phyloP scores from a whole-genome alignment of 305 asterid species.

The Ruellia speciosa region DNA sequence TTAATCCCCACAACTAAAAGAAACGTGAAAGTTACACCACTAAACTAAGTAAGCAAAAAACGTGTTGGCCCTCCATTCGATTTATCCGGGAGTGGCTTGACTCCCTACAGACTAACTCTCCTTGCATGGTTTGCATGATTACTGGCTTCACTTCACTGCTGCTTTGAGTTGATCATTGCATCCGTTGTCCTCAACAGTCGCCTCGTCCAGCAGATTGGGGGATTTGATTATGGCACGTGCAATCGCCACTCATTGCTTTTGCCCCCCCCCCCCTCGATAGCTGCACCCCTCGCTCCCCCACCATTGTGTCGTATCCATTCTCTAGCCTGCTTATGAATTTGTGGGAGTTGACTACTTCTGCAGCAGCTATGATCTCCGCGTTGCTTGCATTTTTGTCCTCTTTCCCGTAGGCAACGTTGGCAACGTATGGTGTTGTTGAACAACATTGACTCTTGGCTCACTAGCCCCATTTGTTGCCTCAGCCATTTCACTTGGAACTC shows the following conservation, averaged over 20 bases:
- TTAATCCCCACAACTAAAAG: too few species aligned
- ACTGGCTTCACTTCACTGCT: too few species aligned
- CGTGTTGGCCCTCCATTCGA: too few species aligned
- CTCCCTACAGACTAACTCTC: too few species aligned
- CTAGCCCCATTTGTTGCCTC: slow-evolving; percentile 70
- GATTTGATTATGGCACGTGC: slow-evolving; percentile 47
- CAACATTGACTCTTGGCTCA: slow-evolving; percentile 61
- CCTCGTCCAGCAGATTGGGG: slow-evolving; percentile 56
- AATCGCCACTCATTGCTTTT: slow-evolving; percentile 51
- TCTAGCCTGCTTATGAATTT: slow-evolving; percentile 55
- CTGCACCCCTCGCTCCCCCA: slow-evolving; percentile 56
- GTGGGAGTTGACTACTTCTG: slow-evolving; percentile 64
- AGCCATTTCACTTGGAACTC: slow-evolving; percentile 46
- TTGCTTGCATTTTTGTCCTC: slow-evolving; percentile 42
- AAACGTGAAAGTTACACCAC: too few species aligned
- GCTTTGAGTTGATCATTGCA: too few species aligned
- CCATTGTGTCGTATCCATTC: slow-evolving; percentile 49
- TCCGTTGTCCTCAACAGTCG: too few species aligned
- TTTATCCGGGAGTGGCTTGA: too few species aligned
- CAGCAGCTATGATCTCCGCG: slow-evolving; percentile 48
- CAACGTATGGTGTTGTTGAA: slow-evolving; percentile 47
- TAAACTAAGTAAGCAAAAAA: too few species aligned
- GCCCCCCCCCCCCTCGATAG: slow-evolving; percentile 63
- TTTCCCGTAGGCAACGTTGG: slow-evolving; percentile 34
- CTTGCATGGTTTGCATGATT: too few species aligned